Conservation (phyloP, 2,329 filamentous ascomycete genomes). For the Rosellinia necatrix region DNA sequence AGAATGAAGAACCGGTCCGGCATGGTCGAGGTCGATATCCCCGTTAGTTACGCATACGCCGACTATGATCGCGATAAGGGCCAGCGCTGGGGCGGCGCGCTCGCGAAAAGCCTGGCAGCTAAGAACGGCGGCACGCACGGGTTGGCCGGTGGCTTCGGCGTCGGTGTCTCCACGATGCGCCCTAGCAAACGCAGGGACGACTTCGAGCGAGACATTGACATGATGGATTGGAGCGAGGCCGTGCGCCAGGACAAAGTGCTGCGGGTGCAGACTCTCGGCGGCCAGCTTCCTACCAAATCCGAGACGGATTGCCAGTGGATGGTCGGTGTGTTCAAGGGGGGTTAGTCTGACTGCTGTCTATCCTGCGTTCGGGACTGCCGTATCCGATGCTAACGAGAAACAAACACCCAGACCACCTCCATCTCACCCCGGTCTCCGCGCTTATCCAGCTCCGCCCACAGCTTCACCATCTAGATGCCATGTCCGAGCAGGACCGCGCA, state of each 20-base stretch:
- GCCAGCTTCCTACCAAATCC: conserved; percentile 72
- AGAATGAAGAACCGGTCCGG: conserved; percentile 82
- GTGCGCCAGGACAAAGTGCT: conserved; percentile 73
- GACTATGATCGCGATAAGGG: conserved; percentile 88
- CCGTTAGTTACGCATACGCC: conserved; percentile 66
- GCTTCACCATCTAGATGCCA: conserved; percentile 89
- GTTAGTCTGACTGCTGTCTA: conserved; percentile 58
- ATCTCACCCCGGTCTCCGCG: conserved; percentile 81
- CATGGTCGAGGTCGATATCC: conserved; percentile 91
- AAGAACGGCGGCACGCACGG: conserved; percentile 71
- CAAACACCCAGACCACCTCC: conserved; percentile 68
- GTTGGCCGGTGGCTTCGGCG: conserved; percentile 73
- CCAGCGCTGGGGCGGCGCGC: conserved; percentile 77
- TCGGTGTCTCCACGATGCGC: conserved; percentile 52
- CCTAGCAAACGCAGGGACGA: conserved; percentile 46
- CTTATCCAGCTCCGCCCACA: conserved; percentile 90
- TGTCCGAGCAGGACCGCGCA: conserved; percentile 70
- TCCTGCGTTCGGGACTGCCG: no score
- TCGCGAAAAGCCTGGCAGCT: conserved; percentile 63
- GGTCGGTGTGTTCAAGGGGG: conserved; percentile 85
- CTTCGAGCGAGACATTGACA: conserved; percentile 51
- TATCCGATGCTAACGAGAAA: conserved; percentile 24
- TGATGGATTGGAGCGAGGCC: conserved; percentile 69
- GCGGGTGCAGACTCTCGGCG: conserved; percentile 81
- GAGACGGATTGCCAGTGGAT: conserved; percentile 75